These are phyloP conservation scores for Lasiosphaeria ovina DNA, from an alignment of 495 filamentous ascomycete species.

Conservation along the genomic window DNA sequence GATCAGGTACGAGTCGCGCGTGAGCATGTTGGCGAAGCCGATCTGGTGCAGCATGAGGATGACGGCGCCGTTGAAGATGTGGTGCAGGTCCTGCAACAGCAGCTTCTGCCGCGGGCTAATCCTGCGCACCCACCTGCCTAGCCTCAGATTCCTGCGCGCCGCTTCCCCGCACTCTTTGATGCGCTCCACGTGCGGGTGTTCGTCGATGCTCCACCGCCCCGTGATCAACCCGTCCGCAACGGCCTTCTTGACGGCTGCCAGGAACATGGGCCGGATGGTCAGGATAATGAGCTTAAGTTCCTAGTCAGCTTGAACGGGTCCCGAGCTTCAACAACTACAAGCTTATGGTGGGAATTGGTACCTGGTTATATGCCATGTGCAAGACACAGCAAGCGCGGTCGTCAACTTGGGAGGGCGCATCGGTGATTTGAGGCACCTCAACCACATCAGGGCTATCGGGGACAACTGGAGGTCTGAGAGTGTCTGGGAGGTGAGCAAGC, in stretches of 20 bases:
- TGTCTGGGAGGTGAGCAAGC: slow-evolving; percentile 20
- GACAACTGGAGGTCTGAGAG: background rate
- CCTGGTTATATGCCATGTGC: slow-evolving; percentile 46
- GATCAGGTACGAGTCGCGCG: slow-evolving; percentile 24
- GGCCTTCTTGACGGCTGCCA: slow-evolving; percentile 37
- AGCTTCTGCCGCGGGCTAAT: slow-evolving; percentile 26
- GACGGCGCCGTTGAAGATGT: slow-evolving; percentile 45
- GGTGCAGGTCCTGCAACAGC: slow-evolving; percentile 39
- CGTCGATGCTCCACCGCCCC: slow-evolving; percentile 20
- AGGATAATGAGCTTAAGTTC: slow-evolving; percentile 37
- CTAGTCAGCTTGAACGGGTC: slow-evolving; percentile 9
- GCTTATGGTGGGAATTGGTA: slow-evolving; percentile 3
- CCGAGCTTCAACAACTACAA: background rate
- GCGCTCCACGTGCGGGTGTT: slow-evolving; percentile 16
- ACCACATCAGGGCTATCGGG: background rate
- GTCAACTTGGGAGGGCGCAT: background rate
- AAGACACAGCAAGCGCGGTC: slow-evolving; percentile 13
- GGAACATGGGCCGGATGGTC: slow-evolving; percentile 38
- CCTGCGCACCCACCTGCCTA: slow-evolving; percentile 28
- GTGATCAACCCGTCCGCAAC: slow-evolving; percentile 27
- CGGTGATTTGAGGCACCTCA: background rate
- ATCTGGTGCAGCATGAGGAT: slow-evolving; percentile 40
- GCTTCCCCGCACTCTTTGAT: slow-evolving; percentile 33
- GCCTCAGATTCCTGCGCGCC: slow-evolving; percentile 34
- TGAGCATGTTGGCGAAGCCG: slow-evolving; percentile 27